These are phyloP conservation scores for Picea sitchensis DNA, from an alignment of 75 land plant species.

Conservation along the genomic window DNA sequence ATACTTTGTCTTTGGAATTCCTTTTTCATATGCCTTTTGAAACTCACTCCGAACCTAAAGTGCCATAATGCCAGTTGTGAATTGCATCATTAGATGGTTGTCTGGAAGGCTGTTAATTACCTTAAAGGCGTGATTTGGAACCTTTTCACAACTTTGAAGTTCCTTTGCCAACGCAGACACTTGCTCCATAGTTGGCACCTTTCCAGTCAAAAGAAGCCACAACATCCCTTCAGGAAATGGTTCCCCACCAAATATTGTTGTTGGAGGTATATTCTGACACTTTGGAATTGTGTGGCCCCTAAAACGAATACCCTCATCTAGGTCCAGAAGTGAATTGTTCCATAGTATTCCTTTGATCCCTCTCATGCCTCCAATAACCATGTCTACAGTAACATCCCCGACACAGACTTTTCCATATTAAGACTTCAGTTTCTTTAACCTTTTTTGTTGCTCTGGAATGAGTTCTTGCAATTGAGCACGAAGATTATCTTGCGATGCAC, in stretches of 20 bases:
- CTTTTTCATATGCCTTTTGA: too few species aligned
- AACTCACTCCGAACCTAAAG: slow-evolving; percentile 54
- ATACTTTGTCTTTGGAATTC: too few species aligned
- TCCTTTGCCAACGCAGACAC: slow-evolving; percentile 72
- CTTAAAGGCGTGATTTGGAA: slow-evolving; percentile 86
- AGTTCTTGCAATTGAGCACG: too few species aligned
- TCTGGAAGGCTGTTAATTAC: slow-evolving; percentile 37
- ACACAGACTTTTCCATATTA: too few species aligned
- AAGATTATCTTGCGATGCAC: too few species aligned
- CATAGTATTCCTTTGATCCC: slow-evolving; percentile 60
- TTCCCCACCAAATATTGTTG: slow-evolving; percentile 74
- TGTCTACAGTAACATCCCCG: too few species aligned
- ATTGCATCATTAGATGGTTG: slow-evolving; percentile 98
- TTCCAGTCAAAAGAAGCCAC: slow-evolving; percentile 26
- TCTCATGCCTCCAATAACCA: too few species aligned
- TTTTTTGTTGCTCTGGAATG: too few species aligned
- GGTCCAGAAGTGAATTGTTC: slow-evolving; percentile 94
- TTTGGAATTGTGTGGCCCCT: too few species aligned
- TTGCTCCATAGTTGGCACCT: slow-evolving; percentile 43
- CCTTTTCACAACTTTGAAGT: slow-evolving; percentile 47
- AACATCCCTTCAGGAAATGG: slow-evolving; percentile 52
- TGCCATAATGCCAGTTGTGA: slow-evolving; percentile 89
- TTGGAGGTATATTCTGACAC: slow-evolving; percentile 52
- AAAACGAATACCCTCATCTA: slow-evolving; percentile 98
- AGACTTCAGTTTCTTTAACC: too few species aligned